phyloP scores from a whole-genome alignment of 2,329 filamentous ascomycete genomes.

The Xylariales sp. region DNA sequence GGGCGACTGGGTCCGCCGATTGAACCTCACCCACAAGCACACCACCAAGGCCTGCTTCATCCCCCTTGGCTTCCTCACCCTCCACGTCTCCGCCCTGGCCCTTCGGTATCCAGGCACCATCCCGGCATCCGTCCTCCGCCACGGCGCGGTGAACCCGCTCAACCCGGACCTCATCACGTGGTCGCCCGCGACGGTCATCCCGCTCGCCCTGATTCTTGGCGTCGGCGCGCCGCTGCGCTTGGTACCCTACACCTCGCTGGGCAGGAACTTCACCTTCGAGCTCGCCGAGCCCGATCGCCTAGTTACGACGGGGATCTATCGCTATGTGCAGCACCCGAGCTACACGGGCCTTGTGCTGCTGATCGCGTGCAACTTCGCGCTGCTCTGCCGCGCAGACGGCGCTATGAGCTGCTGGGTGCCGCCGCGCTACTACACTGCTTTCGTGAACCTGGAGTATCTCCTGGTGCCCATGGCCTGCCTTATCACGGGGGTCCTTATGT shows the following conservation, averaged over 20 bases:
- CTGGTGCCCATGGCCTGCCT: slow-evolving; percentile 7
- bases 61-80: slow-evolving; percentile 19
- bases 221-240: slow-evolving; percentile 23
- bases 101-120: slow-evolving; percentile 15
- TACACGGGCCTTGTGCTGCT: slow-evolving; percentile 40
- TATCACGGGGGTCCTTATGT: slow-evolving; percentile 11
- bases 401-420: slow-evolving; percentile 33
- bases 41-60: slow-evolving; percentile 13
- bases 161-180: slow-evolving; percentile 28
- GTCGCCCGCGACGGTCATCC: slow-evolving; percentile 28
- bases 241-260: slow-evolving; percentile 38
- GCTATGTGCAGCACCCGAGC: slow-evolving; percentile 47
- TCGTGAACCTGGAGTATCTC: slow-evolving; percentile 7
- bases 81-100: slow-evolving; percentile 16
- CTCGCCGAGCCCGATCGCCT: slow-evolving; percentile 41
- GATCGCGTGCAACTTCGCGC: slow-evolving; percentile 19
- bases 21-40: slow-evolving; percentile 22
- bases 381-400: slow-evolving; percentile 34
- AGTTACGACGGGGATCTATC: slow-evolving; percentile 42
- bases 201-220: slow-evolving; percentile 26
- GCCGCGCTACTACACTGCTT: slow-evolving; percentile 10
- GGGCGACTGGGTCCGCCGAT: background rate
- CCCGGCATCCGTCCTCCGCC: slow-evolving; percentile 18
- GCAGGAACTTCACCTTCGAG: slow-evolving; percentile 49
- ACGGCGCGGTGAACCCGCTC: slow-evolving; percentile 26